phyloP scores from a whole-genome alignment of 768 basidiomycete genomes.

The Suillus alpinus region DNA sequence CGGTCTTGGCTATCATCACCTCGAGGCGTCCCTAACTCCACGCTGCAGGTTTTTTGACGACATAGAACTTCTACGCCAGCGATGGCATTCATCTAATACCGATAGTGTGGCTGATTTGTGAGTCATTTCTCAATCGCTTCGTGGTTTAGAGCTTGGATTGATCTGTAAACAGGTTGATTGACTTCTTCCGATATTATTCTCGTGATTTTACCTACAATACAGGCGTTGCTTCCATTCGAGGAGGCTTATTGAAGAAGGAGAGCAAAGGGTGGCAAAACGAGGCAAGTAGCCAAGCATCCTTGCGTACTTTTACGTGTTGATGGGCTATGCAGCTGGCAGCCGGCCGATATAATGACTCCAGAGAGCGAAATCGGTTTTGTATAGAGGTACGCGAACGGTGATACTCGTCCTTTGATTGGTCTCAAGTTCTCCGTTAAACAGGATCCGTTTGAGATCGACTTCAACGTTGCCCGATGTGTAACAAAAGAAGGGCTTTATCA shows the following conservation, averaged over 20 bases:
- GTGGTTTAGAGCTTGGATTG: neutral
- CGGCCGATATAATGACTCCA: slow-evolving; percentile 59
- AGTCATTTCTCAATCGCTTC: slow-evolving; percentile 26
- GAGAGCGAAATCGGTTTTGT: slow-evolving; percentile 93
- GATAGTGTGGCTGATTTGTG: slow-evolving; percentile 93
- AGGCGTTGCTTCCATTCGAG: slow-evolving; percentile 87
- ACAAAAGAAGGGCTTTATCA: slow-evolving; percentile 96
- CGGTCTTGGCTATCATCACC: slow-evolving; percentile 14
- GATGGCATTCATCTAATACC: slow-evolving; percentile 92
- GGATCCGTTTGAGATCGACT: slow-evolving; percentile 97
- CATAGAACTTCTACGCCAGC: slow-evolving; percentile 84
- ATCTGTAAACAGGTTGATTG: slow-evolving; percentile 67
- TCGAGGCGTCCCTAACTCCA: slow-evolving; percentile 9
- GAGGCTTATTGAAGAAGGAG: slow-evolving; percentile 86
- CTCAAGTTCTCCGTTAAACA: slow-evolving; percentile 28
- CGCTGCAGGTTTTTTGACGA: slow-evolving; percentile 90
- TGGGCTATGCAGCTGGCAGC: slow-evolving; percentile 40
- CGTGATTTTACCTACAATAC: slow-evolving; percentile 91
- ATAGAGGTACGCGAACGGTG: slow-evolving; percentile 66
- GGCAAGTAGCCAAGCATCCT: slow-evolving; percentile 42
- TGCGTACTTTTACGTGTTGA: slow-evolving; percentile 7
- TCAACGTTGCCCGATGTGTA: slow-evolving; percentile 95
- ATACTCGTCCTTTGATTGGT: neutral
- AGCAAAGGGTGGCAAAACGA: slow-evolving; percentile 94
- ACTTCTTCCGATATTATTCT: slow-evolving; percentile 96